These are phyloP conservation scores for Combretum micranthum DNA, from an alignment of 345 rosid species.

Conservation along the genomic window DNA sequence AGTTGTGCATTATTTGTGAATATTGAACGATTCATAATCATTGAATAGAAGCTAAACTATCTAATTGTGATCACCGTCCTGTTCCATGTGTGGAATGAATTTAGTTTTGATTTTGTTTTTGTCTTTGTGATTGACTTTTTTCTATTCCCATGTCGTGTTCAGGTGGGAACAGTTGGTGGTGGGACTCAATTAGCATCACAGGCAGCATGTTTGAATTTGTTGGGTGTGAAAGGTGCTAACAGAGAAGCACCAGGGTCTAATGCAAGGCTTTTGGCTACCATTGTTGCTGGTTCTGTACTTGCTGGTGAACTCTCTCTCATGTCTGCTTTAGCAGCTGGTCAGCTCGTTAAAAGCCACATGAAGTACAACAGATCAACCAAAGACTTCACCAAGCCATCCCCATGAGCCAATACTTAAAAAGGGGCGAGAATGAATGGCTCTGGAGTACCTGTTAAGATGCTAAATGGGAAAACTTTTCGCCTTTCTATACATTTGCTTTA, in stretches of 20 bases:
- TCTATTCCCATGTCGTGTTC: background rate
- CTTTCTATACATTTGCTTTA: too few relatives aligned
- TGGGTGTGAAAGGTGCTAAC: slow-evolving; percentile 51
- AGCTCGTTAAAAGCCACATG: slow-evolving; percentile 38
- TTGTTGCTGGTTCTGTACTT: slow-evolving; percentile 45
- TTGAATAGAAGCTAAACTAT: too few relatives aligned
- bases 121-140: background rate
- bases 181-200: slow-evolving; percentile 52
- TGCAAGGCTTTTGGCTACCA: slow-evolving; percentile 35
- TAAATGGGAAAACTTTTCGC: too few relatives aligned
- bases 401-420: background rate
- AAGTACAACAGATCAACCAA: slow-evolving; percentile 30
- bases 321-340: slow-evolving; percentile 40
- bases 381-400: slow-evolving; percentile 12
- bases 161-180: slow-evolving; percentile 56
- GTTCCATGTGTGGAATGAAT: too few relatives aligned
- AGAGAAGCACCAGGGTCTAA: slow-evolving; percentile 32
- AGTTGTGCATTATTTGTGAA: too few relatives aligned
- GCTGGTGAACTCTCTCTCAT: slow-evolving; percentile 53
- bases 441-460: too few relatives aligned
- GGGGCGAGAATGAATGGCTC: too few relatives aligned
- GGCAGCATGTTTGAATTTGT: slow-evolving; percentile 48
- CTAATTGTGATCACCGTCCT: too few relatives aligned
- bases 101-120: background rate
- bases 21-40: too few relatives aligned